A percentile compares a stretch with the other conserved stretches of the same genome.
These are phyloP conservation scores for Raffaelea albimanens DNA, from an alignment of 2,329 filamentous ascomycete species.

Conservation along the genomic window DNA sequence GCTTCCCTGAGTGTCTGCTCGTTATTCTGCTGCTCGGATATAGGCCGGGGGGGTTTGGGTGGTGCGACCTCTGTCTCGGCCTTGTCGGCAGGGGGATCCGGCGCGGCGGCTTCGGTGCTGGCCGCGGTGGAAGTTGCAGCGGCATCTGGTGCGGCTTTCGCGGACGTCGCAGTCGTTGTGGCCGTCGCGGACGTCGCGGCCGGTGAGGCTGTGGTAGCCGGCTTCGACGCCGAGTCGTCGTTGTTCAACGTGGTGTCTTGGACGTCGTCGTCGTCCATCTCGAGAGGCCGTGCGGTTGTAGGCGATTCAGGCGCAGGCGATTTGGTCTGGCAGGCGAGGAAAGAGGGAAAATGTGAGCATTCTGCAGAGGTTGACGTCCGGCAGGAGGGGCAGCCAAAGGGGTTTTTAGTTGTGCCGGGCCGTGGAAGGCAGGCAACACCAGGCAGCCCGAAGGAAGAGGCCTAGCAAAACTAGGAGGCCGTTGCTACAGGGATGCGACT, in stretches of 20 bases:
- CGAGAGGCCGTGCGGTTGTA: slow-evolving; percentile 54
- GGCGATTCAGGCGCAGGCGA: slow-evolving; percentile 48
- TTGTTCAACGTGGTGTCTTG: slow-evolving; percentile 46
- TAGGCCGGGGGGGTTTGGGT: slow-evolving; percentile 75
- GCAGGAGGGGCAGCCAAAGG: too few species aligned
- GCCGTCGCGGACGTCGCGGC: slow-evolving; percentile 15
- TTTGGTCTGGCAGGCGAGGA: slow-evolving; percentile 20
- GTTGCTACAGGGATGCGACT: slow-evolving; percentile 4
- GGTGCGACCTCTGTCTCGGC: slow-evolving; percentile 41
- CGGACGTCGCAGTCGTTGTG: slow-evolving; percentile 9
- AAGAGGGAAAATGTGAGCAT: too few species aligned
- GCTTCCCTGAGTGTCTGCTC: slow-evolving; percentile 86
- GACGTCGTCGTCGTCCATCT: slow-evolving; percentile 61
- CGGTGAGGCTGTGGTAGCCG: too few species aligned
- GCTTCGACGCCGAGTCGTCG: slow-evolving; percentile 24
- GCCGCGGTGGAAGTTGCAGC: slow-evolving; percentile 26
- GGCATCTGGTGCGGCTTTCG: slow-evolving; percentile 3
- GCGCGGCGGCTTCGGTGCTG: slow-evolving; percentile 13
- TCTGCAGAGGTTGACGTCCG: too few species aligned
- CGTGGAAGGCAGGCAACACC: background rate
- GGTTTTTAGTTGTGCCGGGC: too few species aligned
- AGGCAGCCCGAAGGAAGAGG: background rate
- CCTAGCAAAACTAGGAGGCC: background rate
- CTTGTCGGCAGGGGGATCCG: slow-evolving; percentile 23
- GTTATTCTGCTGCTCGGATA: slow-evolving; percentile 74